phyloP scores from a whole-genome alignment of 768 basidiomycete genomes.

The Pulveroboletus sp. region DNA sequence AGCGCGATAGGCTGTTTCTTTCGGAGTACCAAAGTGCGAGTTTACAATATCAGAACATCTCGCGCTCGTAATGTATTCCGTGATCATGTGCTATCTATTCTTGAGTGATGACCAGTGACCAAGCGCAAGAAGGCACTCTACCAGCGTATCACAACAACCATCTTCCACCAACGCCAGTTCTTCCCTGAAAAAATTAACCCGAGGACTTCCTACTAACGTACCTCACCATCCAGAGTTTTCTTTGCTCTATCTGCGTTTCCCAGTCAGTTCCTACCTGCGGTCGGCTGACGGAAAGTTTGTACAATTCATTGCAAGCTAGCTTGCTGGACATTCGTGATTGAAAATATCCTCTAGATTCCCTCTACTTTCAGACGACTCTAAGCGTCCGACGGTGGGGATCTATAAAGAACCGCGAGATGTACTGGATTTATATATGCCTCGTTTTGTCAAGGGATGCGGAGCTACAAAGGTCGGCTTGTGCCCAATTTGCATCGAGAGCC shows the following conservation, averaged over 20 bases:
- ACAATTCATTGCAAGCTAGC: not conserved
- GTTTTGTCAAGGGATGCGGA: constrained; percentile 71
- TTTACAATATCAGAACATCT: constrained; percentile 78
- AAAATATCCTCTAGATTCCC: constrained; percentile 15
- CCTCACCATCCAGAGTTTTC: constrained; percentile 49
- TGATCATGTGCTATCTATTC: not conserved
- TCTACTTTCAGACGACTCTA: constrained; percentile 14
- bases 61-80: constrained; percentile 53
- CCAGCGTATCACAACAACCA: not conserved
- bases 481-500: constrained; percentile 68
- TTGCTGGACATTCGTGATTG: not conserved
- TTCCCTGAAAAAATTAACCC: constrained; percentile 8
- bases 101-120: too few relatives aligned
- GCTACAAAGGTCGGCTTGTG: constrained; percentile 71
- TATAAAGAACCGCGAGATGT: constrained; percentile 60
- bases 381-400: constrained; percentile 37
- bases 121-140: constrained; percentile 12
- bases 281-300: constrained; percentile 39
- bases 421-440: constrained; percentile 74
- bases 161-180: not conserved
- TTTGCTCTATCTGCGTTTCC: constrained; percentile 70
- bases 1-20: constrained; percentile 71
- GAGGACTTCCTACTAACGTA: constrained; percentile 53
- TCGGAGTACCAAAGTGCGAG: constrained; percentile 77
- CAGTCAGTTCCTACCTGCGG: constrained; percentile 55